Evolutionary conservation across 2,329 filamentous ascomycete species (phyloP), one percentile per base, ranked within the genome.

Genomic region (Phaeosphaeriaceae sp.): DNA sequence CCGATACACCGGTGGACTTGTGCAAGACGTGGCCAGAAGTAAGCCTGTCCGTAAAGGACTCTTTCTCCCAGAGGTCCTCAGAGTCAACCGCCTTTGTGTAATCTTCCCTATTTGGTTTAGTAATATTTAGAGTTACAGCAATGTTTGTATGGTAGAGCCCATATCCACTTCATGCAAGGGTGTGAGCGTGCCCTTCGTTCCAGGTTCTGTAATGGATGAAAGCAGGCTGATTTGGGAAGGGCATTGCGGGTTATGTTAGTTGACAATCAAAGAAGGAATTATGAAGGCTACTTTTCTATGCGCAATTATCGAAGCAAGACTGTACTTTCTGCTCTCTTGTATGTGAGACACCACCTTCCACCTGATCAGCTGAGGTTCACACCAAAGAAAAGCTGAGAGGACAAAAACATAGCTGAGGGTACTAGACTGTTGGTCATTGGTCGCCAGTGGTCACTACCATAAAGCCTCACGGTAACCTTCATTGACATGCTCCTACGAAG

Each of bases 101-200:
- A 9, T 51, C 12, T 28, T 57, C 54, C 50, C 53, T 56, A 15
- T 6, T n/a, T 15, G 37, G 17, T 3, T 8, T n/a, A n/a, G n/a
- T n/a, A n/a, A n/a, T n/a, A n/a, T n/a, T n/a, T n/a, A n/a, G n/a
- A n/a, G n/a, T 5, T 20, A 4, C 6, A 38, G 16, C 17, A 38
- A 13, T 23, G 26, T 28, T n/a, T 15, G 20, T 21, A 8, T 7
- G 12, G 34, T 15, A 7, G 13, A n/a, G 33, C 42, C 12, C 20
- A 53, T 50, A 57, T 54, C 54, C 54, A 57, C 15, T 54, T 49
- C 54, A 57, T 54, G 28, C 34, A 42, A 39, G 45, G 44, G n/a
- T 57, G 54, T 9, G 38, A 18, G n/a, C 54, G 54, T 9, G 50
- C 48, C 39, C 30, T 17, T 51, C 45, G 23, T 48, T 48, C 50